Evolutionary conservation across 2,329 filamentous ascomycete species (phyloP), one percentile per base, ranked within the genome.

Genomic region (Ceratocystis destructans): DNA sequence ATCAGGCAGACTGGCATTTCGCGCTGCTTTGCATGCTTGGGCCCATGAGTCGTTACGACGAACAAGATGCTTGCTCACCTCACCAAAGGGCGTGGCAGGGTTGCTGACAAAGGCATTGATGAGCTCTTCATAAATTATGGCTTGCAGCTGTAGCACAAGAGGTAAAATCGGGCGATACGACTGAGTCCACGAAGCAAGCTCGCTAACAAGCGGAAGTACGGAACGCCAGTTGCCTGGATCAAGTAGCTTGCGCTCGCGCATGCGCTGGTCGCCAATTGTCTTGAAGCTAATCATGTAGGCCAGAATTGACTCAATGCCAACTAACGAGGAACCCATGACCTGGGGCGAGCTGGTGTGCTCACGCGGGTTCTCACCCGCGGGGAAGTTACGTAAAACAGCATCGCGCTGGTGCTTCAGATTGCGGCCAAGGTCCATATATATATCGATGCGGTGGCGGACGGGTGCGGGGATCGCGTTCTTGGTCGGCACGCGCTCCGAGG

Each of bases 331-430:
- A n/a, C 76, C 73, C 70, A 77, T 78, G 5, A 73, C 65, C n/a
- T 74, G 72, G 45, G 72, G 70, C 55, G 55, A 59, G 5, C 12
- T 10, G 1, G 55, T 59, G 55, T 59, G 55, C 5, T 59, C 55
- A 1, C 55, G 55, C 5, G 55, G 55, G 5, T 70, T 68, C 20
- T 71, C 71, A 5, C 70, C 65, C n/a, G 72, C 72, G 8, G 71
- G 71, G 55, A 68, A 68, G 55, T 68, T 70, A 31, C 67, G 67
- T 22, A 66, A 70, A 68, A 82, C 76, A 17, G 74, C 77, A 69
- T 85, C 82, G 31, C 81, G 79, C 12, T 78, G 75, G 68, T 83
- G 82, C 74, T 85, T 85, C 20, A 84, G 74, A 64, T 76, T 78
- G 41, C 76, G 79, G 1, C 79, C 82, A 6, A 83, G 70, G 2